Conservation (phyloP, 2,329 filamentous ascomycete genomes). For the Alternaria dauci region DNA sequence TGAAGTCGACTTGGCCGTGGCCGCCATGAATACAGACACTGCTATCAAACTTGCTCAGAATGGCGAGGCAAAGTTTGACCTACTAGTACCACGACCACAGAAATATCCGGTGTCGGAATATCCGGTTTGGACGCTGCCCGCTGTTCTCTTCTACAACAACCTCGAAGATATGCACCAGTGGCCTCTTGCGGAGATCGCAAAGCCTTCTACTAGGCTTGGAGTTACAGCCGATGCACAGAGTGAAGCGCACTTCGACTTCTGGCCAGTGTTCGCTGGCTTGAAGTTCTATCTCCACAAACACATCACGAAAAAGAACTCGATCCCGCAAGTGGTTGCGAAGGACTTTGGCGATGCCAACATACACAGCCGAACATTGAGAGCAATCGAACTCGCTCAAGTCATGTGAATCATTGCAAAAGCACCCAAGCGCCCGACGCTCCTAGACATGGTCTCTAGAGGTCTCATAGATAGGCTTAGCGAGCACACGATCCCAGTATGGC, state of each 20-base stretch:
- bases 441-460: constrained; percentile 6
- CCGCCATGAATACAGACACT: constrained; percentile 13
- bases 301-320: not conserved
- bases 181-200: not conserved
- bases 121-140: constrained; percentile 5
- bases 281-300: constrained; percentile 2
- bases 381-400: not conserved
- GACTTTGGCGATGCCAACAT: constrained; percentile 1
- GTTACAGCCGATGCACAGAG: not conserved
- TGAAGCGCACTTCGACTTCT: not conserved
- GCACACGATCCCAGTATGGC: constrained; percentile 2
- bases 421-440: not conserved
- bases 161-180: not conserved
- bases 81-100: constrained; percentile 10
- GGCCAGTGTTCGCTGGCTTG: not conserved
- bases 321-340: not conserved
- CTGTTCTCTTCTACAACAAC: not conserved
- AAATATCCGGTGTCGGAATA: constrained; percentile 3
- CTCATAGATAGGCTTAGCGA: not conserved
- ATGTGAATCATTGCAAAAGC: not conserved
- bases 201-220: not conserved
- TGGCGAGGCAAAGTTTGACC: constrained; percentile 16
- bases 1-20: constrained; percentile 11
- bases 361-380: not conserved
- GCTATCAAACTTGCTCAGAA: constrained; percentile 13